These are phyloP conservation scores for Ramaria sp. DNA, from an alignment of 768 basidiomycete species.

Conservation along the genomic window DNA sequence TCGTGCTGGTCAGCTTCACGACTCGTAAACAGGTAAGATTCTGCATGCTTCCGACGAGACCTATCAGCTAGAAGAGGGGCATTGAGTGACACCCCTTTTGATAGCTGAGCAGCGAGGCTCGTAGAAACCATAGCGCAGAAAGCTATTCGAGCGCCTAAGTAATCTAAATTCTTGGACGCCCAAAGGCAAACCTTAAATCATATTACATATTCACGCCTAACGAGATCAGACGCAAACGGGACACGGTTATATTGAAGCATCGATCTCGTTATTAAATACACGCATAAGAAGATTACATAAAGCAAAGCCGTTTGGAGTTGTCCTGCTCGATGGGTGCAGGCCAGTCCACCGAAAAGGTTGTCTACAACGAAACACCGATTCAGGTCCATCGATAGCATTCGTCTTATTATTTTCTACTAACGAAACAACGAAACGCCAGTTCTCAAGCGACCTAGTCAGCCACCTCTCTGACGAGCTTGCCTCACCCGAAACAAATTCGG, in stretches of 20 bases:
- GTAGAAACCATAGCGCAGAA: constrained; percentile 35
- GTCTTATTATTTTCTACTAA: neutral
- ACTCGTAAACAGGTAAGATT: constrained; percentile 84
- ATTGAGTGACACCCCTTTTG: constrained; percentile 71
- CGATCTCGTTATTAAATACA: no score
- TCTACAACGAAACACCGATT: constrained; percentile 41
- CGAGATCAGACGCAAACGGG: no score
- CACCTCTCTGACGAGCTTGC: constrained; percentile 58
- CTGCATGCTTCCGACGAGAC: constrained; percentile 45
- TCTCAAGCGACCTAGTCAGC: constrained; percentile 76
- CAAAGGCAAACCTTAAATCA: no score
- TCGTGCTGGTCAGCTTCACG: constrained; percentile 79
- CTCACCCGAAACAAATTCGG: constrained; percentile 46
- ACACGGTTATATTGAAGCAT: no score
- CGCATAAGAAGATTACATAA: neutral
- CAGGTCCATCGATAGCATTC: constrained; percentile 27
- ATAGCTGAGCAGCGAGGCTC: constrained; percentile 73
- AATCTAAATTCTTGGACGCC: no score
- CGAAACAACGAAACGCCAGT: constrained; percentile 30
- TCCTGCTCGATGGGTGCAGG: constrained; percentile 46
- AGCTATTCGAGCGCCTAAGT: neutral
- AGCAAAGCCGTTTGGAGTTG: no score
- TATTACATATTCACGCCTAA: no score
- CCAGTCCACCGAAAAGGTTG: constrained; percentile 62
- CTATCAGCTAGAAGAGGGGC: constrained; percentile 56